Evolutionary conservation across 2,329 filamentous ascomycete genomes (phyloP).

Genomic region (Gnomoniopsis sp.): DNA sequence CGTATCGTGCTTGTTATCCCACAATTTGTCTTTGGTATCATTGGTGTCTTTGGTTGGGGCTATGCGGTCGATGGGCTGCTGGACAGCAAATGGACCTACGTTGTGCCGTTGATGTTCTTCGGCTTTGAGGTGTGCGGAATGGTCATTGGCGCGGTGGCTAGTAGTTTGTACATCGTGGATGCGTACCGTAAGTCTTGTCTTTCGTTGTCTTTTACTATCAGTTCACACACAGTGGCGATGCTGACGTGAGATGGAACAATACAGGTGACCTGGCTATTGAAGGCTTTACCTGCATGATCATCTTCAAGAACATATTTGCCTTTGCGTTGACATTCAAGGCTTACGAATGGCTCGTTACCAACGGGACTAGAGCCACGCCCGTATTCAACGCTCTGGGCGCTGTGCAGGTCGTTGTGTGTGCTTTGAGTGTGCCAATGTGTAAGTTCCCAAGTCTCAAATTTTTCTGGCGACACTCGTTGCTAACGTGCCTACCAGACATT

Average conservation of each 20-base stretch:
- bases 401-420: constrained; percentile 74
- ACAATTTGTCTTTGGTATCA: constrained; percentile 72
- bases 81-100: constrained; percentile 59
- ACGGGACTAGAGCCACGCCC: constrained; percentile 51
- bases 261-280: constrained; percentile 77
- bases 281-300: constrained; percentile 82
- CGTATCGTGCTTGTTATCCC: constrained; percentile 78
- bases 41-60: constrained; percentile 82
- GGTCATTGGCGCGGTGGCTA: constrained; percentile 86
- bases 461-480: background rate
- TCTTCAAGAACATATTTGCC: constrained; percentile 94
- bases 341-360: constrained; percentile 74
- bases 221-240: background rate
- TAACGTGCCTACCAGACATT: constrained; percentile 51
- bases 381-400: constrained; percentile 68
- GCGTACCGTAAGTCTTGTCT: constrained; percentile 67
- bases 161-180: constrained; percentile 86
- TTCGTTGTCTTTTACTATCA: background rate
- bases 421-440: constrained; percentile 75
- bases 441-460: constrained; percentile 38
- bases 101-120: constrained; percentile 77
- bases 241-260: constrained; percentile 28
- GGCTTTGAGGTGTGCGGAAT: constrained; percentile 81
- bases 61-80: constrained; percentile 63
- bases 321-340: constrained; percentile 82